phyloP scores from a whole-genome alignment of 495 filamentous ascomycete genomes.

The Cercophora sp. region DNA sequence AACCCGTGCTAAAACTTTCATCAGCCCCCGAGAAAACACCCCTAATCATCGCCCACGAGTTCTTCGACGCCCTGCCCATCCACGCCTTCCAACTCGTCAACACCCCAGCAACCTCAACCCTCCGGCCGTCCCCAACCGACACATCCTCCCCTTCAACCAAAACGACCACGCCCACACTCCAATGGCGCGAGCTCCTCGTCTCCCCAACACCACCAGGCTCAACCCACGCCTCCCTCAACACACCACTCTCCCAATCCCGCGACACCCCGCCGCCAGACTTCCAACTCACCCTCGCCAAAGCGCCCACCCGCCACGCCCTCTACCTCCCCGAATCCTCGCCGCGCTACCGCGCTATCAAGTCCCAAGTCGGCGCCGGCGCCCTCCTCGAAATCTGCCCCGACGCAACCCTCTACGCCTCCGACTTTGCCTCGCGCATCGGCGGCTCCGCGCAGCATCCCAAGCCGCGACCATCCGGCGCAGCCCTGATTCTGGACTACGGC shows the following conservation, averaged over 20 bases:
- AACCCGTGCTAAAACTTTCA: neutral
- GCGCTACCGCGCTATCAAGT: conserved; percentile 72
- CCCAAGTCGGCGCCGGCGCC: conserved; percentile 52
- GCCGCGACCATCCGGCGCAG: conserved; percentile 67
- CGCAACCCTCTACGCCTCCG: conserved; percentile 67
- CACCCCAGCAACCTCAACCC: conserved; percentile 46
- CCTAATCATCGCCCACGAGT: conserved; percentile 94
- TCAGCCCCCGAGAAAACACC: conserved; percentile 62
- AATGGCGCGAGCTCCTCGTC: conserved; percentile 89
- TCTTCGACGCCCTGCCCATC: conserved; percentile 98
- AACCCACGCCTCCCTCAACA: conserved; percentile 40
- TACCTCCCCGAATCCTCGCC: conserved; percentile 80
- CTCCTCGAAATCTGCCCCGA: conserved; percentile 89
- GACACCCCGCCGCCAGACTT: conserved; percentile 65
- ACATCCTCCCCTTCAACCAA: conserved; percentile 44
- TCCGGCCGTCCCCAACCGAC: conserved; percentile 35
- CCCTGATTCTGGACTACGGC: conserved; percentile 92
- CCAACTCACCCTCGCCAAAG: conserved; percentile 69
- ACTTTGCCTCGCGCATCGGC: conserved; percentile 80
- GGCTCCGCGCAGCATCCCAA: conserved; percentile 57
- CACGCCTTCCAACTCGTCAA: conserved; percentile 78
- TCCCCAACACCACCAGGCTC: conserved; percentile 56
- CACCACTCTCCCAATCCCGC: conserved; percentile 53
- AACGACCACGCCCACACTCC: conserved; percentile 44
- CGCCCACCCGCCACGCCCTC: conserved; percentile 72